Conservation (phyloP, 345 rosid species). For the Erodium maritimum region DNA sequence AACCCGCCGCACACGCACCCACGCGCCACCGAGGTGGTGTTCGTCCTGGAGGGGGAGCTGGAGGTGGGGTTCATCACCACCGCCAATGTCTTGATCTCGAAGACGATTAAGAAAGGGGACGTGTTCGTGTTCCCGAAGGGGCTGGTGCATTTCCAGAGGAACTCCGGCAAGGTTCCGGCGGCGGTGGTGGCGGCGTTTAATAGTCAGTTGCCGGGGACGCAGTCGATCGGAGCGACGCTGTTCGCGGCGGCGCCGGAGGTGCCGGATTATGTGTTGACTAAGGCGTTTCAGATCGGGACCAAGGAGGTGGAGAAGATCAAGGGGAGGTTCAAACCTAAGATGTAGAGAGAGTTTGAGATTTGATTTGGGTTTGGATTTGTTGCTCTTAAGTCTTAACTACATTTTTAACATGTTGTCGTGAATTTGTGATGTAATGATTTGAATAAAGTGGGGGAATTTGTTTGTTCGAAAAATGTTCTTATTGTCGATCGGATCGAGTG, state of each 20-base stretch:
- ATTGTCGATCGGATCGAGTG: too few relatives aligned
- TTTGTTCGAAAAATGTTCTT: too few relatives aligned
- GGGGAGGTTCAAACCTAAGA: constrained; percentile 32
- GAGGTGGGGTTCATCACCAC: constrained; percentile 49
- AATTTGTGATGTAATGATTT: not conserved
- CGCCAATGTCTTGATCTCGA: constrained; percentile 26
- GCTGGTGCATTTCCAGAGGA: constrained; percentile 54
- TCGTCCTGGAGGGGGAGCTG: constrained; percentile 39
- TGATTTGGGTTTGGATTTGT: not conserved
- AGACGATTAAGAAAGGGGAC: constrained; percentile 37
- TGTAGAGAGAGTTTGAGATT: not conserved
- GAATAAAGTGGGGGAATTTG: not conserved
- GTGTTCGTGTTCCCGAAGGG: constrained; percentile 48
- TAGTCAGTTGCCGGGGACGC: constrained; percentile 52
- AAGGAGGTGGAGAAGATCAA: constrained; percentile 27
- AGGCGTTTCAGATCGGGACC: constrained; percentile 31
- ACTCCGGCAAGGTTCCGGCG: constrained; percentile 20
- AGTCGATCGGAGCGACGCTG: constrained; percentile 26
- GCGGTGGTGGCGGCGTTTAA: constrained; percentile 38
- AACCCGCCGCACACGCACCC: constrained; percentile 71
- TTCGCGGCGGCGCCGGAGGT: constrained; percentile 29
- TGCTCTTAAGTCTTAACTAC: constrained; percentile 6
- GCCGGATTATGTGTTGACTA: constrained; percentile 32
- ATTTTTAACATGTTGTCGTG: not conserved
- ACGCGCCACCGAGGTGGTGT: constrained; percentile 41